phyloP scores from a whole-genome alignment of 2,329 filamentous ascomycete genomes.

The Colletotrichum sp. region DNA sequence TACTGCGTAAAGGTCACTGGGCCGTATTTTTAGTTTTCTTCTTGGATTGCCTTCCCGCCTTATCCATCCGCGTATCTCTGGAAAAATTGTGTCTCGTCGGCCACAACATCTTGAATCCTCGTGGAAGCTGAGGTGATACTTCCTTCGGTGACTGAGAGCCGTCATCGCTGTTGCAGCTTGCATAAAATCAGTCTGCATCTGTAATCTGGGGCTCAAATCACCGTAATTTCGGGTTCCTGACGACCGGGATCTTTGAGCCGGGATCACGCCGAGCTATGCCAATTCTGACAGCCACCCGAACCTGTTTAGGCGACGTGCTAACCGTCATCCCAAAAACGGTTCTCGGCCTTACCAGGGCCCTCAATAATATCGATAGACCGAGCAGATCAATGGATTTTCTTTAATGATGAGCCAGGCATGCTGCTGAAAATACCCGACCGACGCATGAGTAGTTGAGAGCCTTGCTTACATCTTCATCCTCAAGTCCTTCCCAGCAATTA shows the following conservation, averaged over 20 bases:
- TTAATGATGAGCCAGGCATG: background rate
- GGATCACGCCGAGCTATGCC: background rate
- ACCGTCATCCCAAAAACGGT: constrained; percentile 1
- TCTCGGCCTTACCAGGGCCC: background rate
- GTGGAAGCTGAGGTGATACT: background rate
- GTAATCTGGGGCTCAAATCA: constrained; percentile 5
- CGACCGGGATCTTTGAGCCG: background rate
- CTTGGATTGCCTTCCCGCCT: background rate
- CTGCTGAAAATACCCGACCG: background rate
- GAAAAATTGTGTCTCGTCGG: background rate
- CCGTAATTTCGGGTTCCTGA: constrained; percentile 13
- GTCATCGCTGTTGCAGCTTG: background rate
- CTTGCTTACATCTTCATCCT: background rate
- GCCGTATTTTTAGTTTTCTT: background rate
- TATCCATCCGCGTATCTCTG: background rate
- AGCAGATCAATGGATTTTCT: background rate
- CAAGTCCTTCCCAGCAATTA: background rate
- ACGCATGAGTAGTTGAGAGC: background rate
- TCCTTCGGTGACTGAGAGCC: background rate
- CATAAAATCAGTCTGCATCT: background rate
- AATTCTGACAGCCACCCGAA: background rate
- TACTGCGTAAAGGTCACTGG: background rate
- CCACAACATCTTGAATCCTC: background rate
- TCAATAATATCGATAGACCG: background rate
- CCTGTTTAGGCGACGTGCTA: background rate